Evolutionary conservation across 2,329 filamentous ascomycete genomes (phyloP).

Genomic region (Fusarium beomiforme): DNA sequence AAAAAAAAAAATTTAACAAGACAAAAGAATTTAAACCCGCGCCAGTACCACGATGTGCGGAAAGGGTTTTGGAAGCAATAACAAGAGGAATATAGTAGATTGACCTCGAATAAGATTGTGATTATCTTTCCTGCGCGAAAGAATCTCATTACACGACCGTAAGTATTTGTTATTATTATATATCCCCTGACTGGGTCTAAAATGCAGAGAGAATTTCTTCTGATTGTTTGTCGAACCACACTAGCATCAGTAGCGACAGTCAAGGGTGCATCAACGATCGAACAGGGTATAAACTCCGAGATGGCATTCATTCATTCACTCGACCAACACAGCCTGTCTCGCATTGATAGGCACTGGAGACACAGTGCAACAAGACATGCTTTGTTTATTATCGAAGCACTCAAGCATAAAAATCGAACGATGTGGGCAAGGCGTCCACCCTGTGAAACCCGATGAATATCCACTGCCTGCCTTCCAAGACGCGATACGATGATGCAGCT

Average conservation of each 20-base stretch:
- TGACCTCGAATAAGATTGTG: neutral
- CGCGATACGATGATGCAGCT: slow-evolving; percentile 14
- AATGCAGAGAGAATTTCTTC: neutral
- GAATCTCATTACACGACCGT: no score
- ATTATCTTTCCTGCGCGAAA: neutral
- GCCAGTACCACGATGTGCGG: no score
- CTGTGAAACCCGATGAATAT: slow-evolving; percentile 14
- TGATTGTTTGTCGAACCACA: neutral
- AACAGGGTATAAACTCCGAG: slow-evolving; percentile 3
- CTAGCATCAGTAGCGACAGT: neutral
- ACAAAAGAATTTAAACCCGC: no score
- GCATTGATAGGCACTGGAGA: neutral
- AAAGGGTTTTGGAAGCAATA: neutral
- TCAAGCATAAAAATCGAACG: slow-evolving; percentile 27
- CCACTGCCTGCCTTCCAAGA: slow-evolving; percentile 11
- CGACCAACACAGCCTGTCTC: neutral
- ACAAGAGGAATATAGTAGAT: neutral
- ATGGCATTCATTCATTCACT: neutral
- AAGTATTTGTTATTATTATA: no score
- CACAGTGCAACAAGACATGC: neutral
- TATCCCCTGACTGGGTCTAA: neutral
- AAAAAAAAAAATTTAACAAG: no score
- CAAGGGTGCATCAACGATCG: neutral
- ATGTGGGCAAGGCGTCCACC: neutral
- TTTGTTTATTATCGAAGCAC: slow-evolving; percentile 23